phyloP scores from a whole-genome alignment of 1,284 basidiomycete genomes.

The Cystobasidium sp. region DNA sequence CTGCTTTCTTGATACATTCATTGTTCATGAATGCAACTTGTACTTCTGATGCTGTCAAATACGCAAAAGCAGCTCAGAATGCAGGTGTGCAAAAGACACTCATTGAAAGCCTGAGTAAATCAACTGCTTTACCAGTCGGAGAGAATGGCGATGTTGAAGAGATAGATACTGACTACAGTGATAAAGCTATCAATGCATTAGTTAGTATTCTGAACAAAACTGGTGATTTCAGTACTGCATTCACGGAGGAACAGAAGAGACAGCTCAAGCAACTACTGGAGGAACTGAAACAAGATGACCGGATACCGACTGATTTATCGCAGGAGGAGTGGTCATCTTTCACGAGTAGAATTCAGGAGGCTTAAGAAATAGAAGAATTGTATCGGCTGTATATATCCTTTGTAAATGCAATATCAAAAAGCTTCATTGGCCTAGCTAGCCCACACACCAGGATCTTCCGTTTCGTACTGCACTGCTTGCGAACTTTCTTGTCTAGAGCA shows the following conservation, averaged over 20 bases:
- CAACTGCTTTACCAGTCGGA: slow-evolving; percentile 62
- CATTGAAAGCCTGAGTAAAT: slow-evolving; percentile 46
- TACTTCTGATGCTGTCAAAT: neutral
- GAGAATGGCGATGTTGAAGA: slow-evolving; percentile 69
- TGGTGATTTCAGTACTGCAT: slow-evolving; percentile 47
- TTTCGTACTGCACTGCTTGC: no score
- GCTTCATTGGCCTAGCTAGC: no score
- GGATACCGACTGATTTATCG: slow-evolving; percentile 37
- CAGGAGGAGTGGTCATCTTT: slow-evolving; percentile 35
- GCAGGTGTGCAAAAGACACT: slow-evolving; percentile 48
- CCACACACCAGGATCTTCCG: no score
- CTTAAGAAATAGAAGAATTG: neutral
- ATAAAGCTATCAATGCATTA: slow-evolving; percentile 72
- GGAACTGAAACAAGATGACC: slow-evolving; percentile 51
- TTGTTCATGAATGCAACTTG: slow-evolving; percentile 67
- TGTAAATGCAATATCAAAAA: no score
- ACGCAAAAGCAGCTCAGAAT: slow-evolving; percentile 15
- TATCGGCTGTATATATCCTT: no score
- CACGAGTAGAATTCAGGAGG: neutral
- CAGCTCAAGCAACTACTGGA: slow-evolving; percentile 52
- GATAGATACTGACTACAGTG: slow-evolving; percentile 76
- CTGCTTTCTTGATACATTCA: slow-evolving; percentile 79
- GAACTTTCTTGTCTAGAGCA: no score
- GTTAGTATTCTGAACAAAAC: slow-evolving; percentile 54
- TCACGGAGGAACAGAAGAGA: slow-evolving; percentile 55